Base-by-base conservation (phyloP, 495 filamentous ascomycete species). In the Pyrenula aspistea region DNA sequence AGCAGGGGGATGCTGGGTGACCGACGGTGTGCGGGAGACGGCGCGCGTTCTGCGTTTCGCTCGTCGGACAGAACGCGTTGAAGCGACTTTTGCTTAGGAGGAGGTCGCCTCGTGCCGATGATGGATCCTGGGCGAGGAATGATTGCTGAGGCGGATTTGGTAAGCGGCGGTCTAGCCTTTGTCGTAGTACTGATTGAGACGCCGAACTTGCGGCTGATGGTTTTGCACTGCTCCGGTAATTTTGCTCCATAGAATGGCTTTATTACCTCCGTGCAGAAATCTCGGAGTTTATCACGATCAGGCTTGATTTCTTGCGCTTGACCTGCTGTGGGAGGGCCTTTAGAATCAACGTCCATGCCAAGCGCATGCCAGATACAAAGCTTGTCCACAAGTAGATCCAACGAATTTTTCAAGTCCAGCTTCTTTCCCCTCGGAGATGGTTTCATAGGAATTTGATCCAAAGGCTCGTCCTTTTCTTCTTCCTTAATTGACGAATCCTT, bases 301-400 rank as follows among this genome's bases (percentile, higher is more conserved):
- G 31, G 8, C 74, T 53, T 71, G 49, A 63, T 61, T 53, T 73
- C 75, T 8, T 68, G 67, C 24, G 68, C 51, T 59, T 84, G 80
- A 42, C 79, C 77, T 25, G 77, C 65, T 23, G 73, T 73, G 51
- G 79, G 81, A 49, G 70, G 61, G 48, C 75, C 73, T 23, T 82
- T 82, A 3, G 76, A 67, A 24, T 24, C 22, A 10, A 52, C 19
- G 31, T 42, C 8, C 4, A 42, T 15, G 11, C 80, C 77, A 54
- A 87, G 81, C n/a, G 90, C 89, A 63, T 96, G 91, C 94, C 94
- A 98, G 47, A 98, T 98, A 65, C 90, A 94, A 22, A 98, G 75
- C 31, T 90, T 82, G 66, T 98, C 94, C 11, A 95, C 79, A 53
- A 95, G 83, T 2, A 95, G 71, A 62, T 97, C 92, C 8, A 98